Evolutionary conservation across 208 protist genomes (phyloP), one percentile per base, ranked within the genome.

Genomic region (Leishmania arabica): DNA sequence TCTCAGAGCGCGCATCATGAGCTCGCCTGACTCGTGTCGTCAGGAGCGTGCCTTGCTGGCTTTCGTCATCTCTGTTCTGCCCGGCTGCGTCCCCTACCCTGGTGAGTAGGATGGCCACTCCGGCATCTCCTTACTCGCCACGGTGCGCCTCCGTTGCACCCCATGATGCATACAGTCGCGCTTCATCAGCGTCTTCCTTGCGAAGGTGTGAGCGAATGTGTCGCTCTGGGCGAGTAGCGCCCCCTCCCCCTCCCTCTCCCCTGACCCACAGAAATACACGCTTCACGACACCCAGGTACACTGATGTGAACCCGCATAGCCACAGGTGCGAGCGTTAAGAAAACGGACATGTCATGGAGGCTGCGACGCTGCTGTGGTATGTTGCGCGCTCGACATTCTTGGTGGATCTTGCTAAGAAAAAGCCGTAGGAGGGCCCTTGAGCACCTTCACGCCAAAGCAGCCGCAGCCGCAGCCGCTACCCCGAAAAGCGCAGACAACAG

Each of bases 1-100:
- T 90, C 34, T 77, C 83, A 37, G 53, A 71, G 37, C 9, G 27
- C 27, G n/a, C 27, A 24, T 19, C 17, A n/a, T 76, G 47, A 77
- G 15, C 31, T 24, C n/a, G 42, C 11, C 68, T 21, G n/a, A 34
- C 24, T n/a, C 51, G 21, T 27, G 45, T 53, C 69, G 2, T 17
- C 11, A 54, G 19, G 27, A 37, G 15, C 0, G 21, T 15, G 42
- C 45, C 9, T 73, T 49, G 15, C 13, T 4, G 9, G 27, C 11
- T 8, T 73, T 21, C 51, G n/a, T 4, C 21, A 15, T 21, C 21
- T 17, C 27, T 49, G 7, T 47, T 54, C 45, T 73, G 31, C 62
- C 15, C 15, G 62, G 31, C 3, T 21, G 62, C 31, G 19, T 31
- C 31, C n/a, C 31, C n/a, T 66, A 27, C 13, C 13, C 62, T 37